A percentile compares a stretch with the other conserved stretches of the same genome.
Evolutionary conservation across 2,329 filamentous ascomycete genomes (phyloP).

Genomic region (Dactylellina leptospora): DNA sequence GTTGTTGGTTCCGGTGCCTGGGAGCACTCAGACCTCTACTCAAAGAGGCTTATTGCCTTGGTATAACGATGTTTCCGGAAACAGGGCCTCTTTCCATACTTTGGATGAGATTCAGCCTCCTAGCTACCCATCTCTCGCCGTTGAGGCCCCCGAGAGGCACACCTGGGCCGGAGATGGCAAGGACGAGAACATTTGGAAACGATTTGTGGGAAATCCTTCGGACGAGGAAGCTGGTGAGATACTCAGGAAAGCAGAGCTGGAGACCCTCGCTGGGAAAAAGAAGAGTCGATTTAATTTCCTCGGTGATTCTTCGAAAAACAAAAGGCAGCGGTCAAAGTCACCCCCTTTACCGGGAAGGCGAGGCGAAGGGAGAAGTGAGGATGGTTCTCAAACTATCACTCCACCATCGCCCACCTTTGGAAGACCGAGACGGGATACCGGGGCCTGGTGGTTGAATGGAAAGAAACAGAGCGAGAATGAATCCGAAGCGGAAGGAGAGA

Average conservation of each 20-base stretch:
- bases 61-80: constrained; percentile 39
- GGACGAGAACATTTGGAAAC: constrained; percentile 42
- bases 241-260: constrained; percentile 37
- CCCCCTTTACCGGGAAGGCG: constrained; percentile 13
- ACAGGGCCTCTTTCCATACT: constrained; percentile 32
- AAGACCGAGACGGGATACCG: constrained; percentile 40
- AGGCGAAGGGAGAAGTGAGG: background rate
- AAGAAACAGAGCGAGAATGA: background rate
- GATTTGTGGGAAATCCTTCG: constrained; percentile 31
- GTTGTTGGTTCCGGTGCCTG: background rate
- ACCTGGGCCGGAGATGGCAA: constrained; percentile 50
- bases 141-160: constrained; percentile 33
- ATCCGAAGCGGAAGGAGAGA: constrained; percentile 9
- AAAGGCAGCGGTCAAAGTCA: constrained; percentile 5
- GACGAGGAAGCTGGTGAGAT: constrained; percentile 32
- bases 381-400: constrained; percentile 2
- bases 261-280: constrained; percentile 17
- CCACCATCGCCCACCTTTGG: constrained; percentile 35
- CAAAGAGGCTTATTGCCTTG: constrained; percentile 29
- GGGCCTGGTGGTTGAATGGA: constrained; percentile 36
- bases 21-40: background rate
- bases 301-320: background rate
- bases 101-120: constrained; percentile 46
- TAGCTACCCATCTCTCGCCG: constrained; percentile 39
- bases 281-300: background rate